Percentiles rank a stretch among this genome's conserved stretches.
Conservation (phyloP, 169 alveolate genomes). For the Cryptosporidium bovis region DNA sequence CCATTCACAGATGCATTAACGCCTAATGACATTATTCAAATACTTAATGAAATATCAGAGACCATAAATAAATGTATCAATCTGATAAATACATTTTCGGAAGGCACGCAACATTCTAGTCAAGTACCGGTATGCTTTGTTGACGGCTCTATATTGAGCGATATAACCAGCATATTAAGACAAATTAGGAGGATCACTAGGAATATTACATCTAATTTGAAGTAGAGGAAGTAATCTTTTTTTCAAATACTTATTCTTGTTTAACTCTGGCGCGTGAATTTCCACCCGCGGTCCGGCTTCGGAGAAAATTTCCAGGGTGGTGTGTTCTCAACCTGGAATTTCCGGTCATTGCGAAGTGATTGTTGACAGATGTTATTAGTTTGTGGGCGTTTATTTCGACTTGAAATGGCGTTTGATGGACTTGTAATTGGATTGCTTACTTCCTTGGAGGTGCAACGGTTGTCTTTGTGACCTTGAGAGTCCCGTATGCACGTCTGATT, state of each 20-base stretch:
- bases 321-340: constrained; percentile 18
- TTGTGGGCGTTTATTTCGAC: constrained; percentile 6
- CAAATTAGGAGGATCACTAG: constrained; percentile 49
- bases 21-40: constrained; percentile 26
- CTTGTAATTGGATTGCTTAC: background rate
- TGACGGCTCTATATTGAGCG: constrained; percentile 22
- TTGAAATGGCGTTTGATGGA: constrained; percentile 18
- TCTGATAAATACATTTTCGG: background rate
- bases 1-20: constrained; percentile 54
- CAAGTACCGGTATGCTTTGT: background rate
- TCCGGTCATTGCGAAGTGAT: background rate
- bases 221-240: background rate
- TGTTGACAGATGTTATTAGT: constrained; percentile 2
- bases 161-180: constrained; percentile 35
- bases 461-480: background rate
- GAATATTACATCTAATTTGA: constrained; percentile 19
- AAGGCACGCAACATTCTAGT: background rate
- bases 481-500: background rate
- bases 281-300: too few relatives aligned
- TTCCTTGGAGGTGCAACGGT: background rate
- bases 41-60: constrained; percentile 33
- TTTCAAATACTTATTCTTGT: too few relatives aligned
- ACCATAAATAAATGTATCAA: constrained; percentile 1
- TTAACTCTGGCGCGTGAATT: too few relatives aligned
- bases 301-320: constrained; percentile 3